Base-by-base conservation (phyloP, 345 rosid species). In the Eutrema yunnanense region DNA sequence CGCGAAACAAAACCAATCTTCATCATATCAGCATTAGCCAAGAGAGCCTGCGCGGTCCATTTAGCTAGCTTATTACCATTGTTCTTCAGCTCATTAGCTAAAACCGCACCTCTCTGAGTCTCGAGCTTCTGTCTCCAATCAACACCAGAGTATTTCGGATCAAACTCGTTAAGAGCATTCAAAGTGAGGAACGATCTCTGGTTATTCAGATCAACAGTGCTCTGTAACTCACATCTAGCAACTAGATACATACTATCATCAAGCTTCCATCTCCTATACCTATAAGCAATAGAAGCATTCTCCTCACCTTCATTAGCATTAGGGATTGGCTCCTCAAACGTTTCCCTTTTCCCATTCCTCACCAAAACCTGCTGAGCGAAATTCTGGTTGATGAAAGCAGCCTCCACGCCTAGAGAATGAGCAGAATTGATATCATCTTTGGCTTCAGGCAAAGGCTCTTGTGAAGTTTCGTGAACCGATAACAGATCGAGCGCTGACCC, bases 81-180 rank as follows among this genome's bases (percentile, higher is more conserved):
- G 82, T 95, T 95, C 85, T 92, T 95, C 82, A 95, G 81, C 73
- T 95, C 99, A 19, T 89, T 92, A 32, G 98, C 99, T 76, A 95
- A 84, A 44, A 95, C 97, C 0, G 96, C 99, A 62, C 99, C 99
- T 72, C 99, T 82, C 69, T 96, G 99, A 9, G 99, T 90, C 80
- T 96, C 99, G 67, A 96, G 71, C 84, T 96, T 96, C 90, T 92
- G 98, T 73, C 97, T 90, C 99, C 79, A 96, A 70, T 96, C 99
- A 69, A 96, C 92, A 64, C 98, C 98, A 3, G 98, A 95, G 68
- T 92, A 92, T 44, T 95, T 95, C 1, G 97, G 73, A 84, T 95
- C 98, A 38, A 95, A 95, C 87, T 95, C 99, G 34, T 92, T 92
- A 4, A 95, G 94, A 0, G 99, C 96, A 79, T 95, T 95, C 82